Base-by-base conservation (phyloP, 1,284 basidiomycete genomes). In the Boletus semigastroideus region DNA sequence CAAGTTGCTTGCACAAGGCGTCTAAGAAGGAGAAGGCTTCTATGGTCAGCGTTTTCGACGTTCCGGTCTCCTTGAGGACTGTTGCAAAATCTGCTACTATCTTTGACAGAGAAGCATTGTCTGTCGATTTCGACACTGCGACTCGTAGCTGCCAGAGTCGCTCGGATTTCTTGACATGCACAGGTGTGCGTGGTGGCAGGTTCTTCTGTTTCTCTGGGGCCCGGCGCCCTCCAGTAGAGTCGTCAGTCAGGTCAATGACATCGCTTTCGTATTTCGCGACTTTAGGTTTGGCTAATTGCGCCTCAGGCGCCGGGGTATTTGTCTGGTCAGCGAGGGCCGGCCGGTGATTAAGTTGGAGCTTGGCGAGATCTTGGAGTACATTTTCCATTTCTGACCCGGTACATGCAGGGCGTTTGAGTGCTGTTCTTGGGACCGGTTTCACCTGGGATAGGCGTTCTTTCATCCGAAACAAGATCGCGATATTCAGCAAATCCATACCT, bases 1-100 rank as follows among this genome's bases (percentile, higher is more conserved):
- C 78, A 39, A 90, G 74, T 60, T 86, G 86, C 64, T 84, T 85
- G 65, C 80, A 75, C 54, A 90, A 65, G 30, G 79, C 76, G 54
- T 87, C 85, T 49, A 90, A 69, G 67, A 90, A 85, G 25, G 72
- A 68, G 61, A 84, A 86, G 10, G 80, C 87, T 58, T 89, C 87
- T 65, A 81, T 83, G 28, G 86, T 90, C 49, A 90, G 63, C 40
- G 79, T 80, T 55, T 78, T 77, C 42, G 84, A 86, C 25, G 84
- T 85, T 47, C 77, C 81, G 59, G 81, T 85, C 57, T 77, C 77
- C 61, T 80, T 77, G 63, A 90, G 71, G 30, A 82, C 75, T 28
- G 72, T 72, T 11, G 78, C 69, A 60, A 89, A 90, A 46, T 86
- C 80, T 37, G 63, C 61, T 30, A 88, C 79, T 22, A 80, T 65